Evolutionary conservation across 495 filamentous ascomycete species (phyloP).

Genomic region (Xylaria venustula): DNA sequence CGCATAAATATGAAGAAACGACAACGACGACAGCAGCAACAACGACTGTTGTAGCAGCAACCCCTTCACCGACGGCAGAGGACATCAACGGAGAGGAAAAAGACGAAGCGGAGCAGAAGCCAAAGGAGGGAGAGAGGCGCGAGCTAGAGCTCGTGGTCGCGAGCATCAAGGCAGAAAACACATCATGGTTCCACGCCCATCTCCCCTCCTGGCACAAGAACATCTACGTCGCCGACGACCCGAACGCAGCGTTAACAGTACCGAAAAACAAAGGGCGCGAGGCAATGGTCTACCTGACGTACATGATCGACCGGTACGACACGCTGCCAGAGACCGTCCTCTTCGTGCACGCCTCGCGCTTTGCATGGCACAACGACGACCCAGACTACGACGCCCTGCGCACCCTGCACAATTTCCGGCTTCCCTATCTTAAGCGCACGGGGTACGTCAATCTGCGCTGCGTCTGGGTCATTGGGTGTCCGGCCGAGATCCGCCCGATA

Average conservation of each 20-base stretch:
- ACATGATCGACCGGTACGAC: constrained; percentile 64
- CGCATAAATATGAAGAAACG: too few relatives aligned
- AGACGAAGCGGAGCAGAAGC: too few relatives aligned
- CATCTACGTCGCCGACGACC: constrained; percentile 53
- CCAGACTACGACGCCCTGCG: constrained; percentile 47
- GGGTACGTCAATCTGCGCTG: constrained; percentile 70
- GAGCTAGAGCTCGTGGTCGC: constrained; percentile 38
- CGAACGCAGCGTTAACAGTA: constrained; percentile 37
- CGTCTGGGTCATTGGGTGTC: constrained; percentile 61
- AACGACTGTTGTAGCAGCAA: background rate
- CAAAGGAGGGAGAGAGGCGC: background rate
- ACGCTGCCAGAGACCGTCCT: constrained; percentile 56
- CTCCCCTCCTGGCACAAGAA: constrained; percentile 41
- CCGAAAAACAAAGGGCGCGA: constrained; percentile 61
- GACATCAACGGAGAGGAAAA: too few relatives aligned
- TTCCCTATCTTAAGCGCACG: constrained; percentile 51
- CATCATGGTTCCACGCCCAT: constrained; percentile 32
- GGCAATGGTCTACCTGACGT: constrained; percentile 62
- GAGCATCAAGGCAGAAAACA: constrained; percentile 31
- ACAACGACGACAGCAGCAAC: too few relatives aligned
- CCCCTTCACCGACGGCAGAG: too few relatives aligned
- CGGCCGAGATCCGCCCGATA: constrained; percentile 54
- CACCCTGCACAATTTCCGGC: constrained; percentile 53
- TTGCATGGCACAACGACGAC: constrained; percentile 66
- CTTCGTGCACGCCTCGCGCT: constrained; percentile 61